Conservation (phyloP, 306 rosid species). For the Gynostemma pentaphyllum region DNA sequence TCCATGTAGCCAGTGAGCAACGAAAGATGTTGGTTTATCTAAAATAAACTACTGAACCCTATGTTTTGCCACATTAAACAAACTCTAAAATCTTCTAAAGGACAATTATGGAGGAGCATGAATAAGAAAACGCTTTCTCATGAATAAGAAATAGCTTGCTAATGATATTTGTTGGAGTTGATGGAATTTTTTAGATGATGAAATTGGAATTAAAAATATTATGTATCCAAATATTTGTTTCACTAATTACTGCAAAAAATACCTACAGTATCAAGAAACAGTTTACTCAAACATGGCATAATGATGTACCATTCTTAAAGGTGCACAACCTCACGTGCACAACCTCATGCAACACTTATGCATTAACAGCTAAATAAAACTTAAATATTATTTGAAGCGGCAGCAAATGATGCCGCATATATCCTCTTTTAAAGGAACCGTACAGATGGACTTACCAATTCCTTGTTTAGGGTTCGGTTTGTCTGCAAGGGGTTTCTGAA, state of each 20-base stretch:
- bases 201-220: neutral
- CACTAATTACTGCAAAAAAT: neutral
- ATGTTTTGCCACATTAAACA: no score
- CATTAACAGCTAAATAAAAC: neutral
- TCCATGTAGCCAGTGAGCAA: no score
- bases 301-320: no score
- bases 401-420: neutral
- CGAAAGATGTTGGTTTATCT: no score
- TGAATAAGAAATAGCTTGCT: neutral
- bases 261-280: neutral
- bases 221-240: neutral
- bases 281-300: neutral
- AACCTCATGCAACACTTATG: neutral
- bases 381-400: neutral
- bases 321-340: neutral
- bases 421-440: neutral
- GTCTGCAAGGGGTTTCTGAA: constrained; percentile 86
- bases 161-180: neutral
- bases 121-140: no score
- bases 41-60: no score
- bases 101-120: no score
- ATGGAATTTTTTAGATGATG: neutral
- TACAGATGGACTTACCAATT: constrained; percentile 52
- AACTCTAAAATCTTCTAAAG: no score
- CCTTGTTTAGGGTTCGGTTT: constrained; percentile 99